Percentiles rank a stretch among this genome's conserved stretches.
These are phyloP conservation scores for Pleurotus ostreatus DNA, from an alignment of 768 basidiomycete genomes.

Conservation along the genomic window DNA sequence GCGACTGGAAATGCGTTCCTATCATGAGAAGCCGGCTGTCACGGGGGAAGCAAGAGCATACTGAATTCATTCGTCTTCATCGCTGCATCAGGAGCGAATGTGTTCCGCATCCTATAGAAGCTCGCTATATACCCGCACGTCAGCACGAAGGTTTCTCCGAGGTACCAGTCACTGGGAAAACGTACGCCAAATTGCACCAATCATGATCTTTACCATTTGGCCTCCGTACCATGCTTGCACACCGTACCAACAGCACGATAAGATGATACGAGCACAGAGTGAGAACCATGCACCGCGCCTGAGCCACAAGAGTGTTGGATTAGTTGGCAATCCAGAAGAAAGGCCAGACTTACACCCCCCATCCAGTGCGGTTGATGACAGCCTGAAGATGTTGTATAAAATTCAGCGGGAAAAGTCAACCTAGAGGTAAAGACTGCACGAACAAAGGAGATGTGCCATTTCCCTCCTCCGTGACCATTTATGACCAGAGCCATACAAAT, in stretches of 20 bases:
- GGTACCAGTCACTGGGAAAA: background rate
- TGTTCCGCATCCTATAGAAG: slow-evolving; percentile 25
- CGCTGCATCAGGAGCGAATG: slow-evolving; percentile 17
- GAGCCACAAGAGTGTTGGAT: background rate
- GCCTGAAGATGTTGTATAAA: slow-evolving; percentile 11
- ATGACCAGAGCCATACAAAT: slow-evolving; percentile 22
- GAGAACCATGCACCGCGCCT: slow-evolving; percentile 27
- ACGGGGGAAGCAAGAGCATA: slow-evolving; percentile 2
- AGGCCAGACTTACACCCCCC: slow-evolving; percentile 19
- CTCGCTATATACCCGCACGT: slow-evolving; percentile 17
- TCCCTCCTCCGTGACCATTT: slow-evolving; percentile 26
- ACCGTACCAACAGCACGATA: slow-evolving; percentile 28
- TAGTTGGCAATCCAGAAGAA: background rate
- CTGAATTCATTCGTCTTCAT: slow-evolving; percentile 30
- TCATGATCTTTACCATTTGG: slow-evolving; percentile 27
- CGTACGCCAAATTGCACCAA: slow-evolving; percentile 27
- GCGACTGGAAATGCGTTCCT: slow-evolving; percentile 14
- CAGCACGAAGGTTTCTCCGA: background rate
- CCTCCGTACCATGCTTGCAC: slow-evolving; percentile 28
- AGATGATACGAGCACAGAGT: slow-evolving; percentile 23
- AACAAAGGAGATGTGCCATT: slow-evolving; percentile 24
- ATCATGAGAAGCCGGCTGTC: background rate
- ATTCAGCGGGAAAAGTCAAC: background rate
- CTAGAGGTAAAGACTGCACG: too few species aligned
- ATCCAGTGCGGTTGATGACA: slow-evolving; percentile 21